These are phyloP conservation scores for Gyromitra esculenta DNA, from an alignment of 2,329 filamentous ascomycete species.

Conservation along the genomic window DNA sequence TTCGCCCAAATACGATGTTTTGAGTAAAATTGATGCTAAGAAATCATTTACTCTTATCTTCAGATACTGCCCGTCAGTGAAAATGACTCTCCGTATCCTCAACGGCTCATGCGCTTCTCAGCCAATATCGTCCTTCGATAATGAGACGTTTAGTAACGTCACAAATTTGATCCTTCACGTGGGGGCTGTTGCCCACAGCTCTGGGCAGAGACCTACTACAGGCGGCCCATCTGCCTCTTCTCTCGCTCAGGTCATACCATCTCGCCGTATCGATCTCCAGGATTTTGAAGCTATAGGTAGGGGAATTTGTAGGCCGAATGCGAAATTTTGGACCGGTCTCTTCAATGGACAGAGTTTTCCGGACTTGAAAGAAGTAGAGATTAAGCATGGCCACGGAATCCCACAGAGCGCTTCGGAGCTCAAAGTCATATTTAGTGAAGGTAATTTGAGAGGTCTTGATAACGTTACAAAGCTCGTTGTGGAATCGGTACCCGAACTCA, in stretches of 20 bases:
- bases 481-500: slow-evolving; percentile 55
- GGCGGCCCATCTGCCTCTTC: slow-evolving; percentile 44
- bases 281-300: slow-evolving; percentile 26
- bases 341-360: slow-evolving; percentile 56
- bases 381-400: slow-evolving; percentile 47
- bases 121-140: slow-evolving; percentile 55
- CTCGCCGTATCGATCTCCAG: slow-evolving; percentile 44
- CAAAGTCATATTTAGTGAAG: slow-evolving; percentile 45
- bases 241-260: slow-evolving; percentile 52
- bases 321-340: slow-evolving; percentile 56
- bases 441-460: slow-evolving; percentile 53
- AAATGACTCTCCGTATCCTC: slow-evolving; percentile 53
- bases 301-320: slow-evolving; percentile 49
- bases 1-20: neutral
- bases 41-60: slow-evolving; percentile 16
- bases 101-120: slow-evolving; percentile 56
- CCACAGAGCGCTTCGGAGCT: slow-evolving; percentile 25
- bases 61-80: slow-evolving; percentile 55
- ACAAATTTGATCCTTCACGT: slow-evolving; percentile 55
- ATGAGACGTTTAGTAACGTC: slow-evolving; percentile 53
- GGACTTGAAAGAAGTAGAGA: slow-evolving; percentile 53
- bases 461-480: slow-evolving; percentile 55
- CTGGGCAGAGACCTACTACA: neutral
- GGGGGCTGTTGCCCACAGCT: slow-evolving; percentile 38
- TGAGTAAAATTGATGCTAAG: neutral